Evolutionary conservation across 495 filamentous ascomycete species (phyloP).

Genomic region (Podospora conica): DNA sequence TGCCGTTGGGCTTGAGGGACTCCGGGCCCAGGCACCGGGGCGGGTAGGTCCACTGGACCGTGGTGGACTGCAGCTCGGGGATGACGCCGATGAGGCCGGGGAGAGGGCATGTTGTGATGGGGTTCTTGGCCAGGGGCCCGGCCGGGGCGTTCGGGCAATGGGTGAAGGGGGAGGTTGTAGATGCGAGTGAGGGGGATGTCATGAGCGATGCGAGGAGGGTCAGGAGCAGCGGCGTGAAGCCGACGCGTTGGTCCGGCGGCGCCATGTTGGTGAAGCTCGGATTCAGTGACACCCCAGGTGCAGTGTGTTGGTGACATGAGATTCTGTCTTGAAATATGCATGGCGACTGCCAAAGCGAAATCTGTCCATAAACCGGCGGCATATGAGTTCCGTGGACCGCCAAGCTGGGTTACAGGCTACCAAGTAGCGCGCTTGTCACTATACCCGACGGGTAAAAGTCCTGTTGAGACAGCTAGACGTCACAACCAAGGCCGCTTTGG

Average conservation of each 20-base stretch:
- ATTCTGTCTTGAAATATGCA: neutral
- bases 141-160: constrained; percentile 3
- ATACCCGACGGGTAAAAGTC: neutral
- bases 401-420: neutral
- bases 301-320: neutral
- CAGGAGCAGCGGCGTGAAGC: neutral
- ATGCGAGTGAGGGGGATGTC: neutral
- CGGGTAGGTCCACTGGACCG: constrained; percentile 13
- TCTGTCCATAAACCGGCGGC: neutral
- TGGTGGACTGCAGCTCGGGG: neutral
- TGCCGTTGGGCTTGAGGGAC: neutral
- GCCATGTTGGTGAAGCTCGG: neutral
- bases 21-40: constrained; percentile 11
- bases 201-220: neutral
- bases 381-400: neutral
- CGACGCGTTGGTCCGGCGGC: neutral
- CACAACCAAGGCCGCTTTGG: neutral
- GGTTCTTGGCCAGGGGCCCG: neutral
- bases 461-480: neutral
- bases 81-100: constrained; percentile 5
- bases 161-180: neutral
- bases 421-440: neutral
- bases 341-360: neutral
- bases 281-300: neutral
- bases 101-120: neutral